Evolutionary conservation across 2,329 filamentous ascomycete species (phyloP), one percentile per base, ranked within the genome.

Genomic region (Penicillium brevicompactum): DNA sequence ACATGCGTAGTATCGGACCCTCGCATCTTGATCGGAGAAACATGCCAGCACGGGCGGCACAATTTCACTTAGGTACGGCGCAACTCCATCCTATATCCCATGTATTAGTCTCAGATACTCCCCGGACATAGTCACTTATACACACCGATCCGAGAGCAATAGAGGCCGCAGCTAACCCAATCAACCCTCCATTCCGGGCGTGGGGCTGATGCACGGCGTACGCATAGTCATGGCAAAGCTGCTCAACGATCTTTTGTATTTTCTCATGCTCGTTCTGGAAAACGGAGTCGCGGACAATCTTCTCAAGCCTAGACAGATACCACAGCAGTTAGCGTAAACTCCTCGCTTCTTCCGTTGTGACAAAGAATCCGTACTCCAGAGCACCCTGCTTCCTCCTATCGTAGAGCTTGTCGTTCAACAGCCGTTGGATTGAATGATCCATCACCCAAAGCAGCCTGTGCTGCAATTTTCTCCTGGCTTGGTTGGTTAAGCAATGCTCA

Each of bases 201-300:
- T 99, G 92, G 51, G 94, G 92, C 70, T 97, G 92, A 74, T 99
- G 92, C 41, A 97, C 92, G 43, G 93, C 92, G 74, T 97, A 99
- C 48, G 94, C 94, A 78, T 93, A 99, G 66, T 99, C 94, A 72
- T 96, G 92, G 75, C 92, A 97, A 58, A 99, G 87, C 80, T 99
- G 93, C 68, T 96, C 90, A 57, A 99, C 91, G 54, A 97, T 93
- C 67, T 87, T 89, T 65, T 88, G 84, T 63, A 99, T 92, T 67
- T 84, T 85, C 53, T 89, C 86, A 68, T 91, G 87, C 70, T 97
- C 91, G 69, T 88, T 87, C 65, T 80, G 82, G 46, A 84, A 84
- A 57, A 91, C 87, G 24, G 92, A 85, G 70, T 96, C 91, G 61
- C 94, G 89, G 67, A 99, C 94, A 51, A 91, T 84, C 63, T 88